Base-by-base conservation (phyloP, 768 basidiomycete species). In the Agaricus bisporus region DNA sequence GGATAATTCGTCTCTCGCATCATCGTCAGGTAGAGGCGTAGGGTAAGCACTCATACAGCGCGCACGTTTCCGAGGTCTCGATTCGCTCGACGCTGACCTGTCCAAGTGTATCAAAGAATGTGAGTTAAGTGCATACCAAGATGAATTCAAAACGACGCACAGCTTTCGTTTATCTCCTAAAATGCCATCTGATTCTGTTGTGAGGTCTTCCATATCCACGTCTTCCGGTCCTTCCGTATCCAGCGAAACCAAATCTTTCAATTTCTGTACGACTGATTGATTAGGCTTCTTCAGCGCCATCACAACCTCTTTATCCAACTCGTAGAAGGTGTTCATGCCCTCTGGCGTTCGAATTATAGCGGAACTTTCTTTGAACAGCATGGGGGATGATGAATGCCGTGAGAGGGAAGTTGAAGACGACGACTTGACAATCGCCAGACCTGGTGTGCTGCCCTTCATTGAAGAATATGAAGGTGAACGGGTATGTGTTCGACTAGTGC, bases 261-360 rank as follows among this genome's bases (percentile, higher is more conserved):
- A 58, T 56, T 62, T 63, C n/a, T 71, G 63, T 15, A 64, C 46
- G 4, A 69, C 47, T 9, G 37, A 54, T 20, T 48, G 56, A 53
- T 56, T 58, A 15, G 60, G 55, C 48, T 60, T 54, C 41, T 35
- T 54, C 15, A 51, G 44, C 5, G 60, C 47, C 5, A 55, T 48
- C 12, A 76, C 73, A 11, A 85, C 62, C 15, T 78, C 78, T 9
- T 55, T 63, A 56, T 90, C 86, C 6, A 92, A 71, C 46, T 80
- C 72, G 25, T 66, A 66, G 60, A 92, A 91, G 49, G 71, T 59
- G 2, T 73, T 64, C 91, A 95, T 95, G n/a, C 83, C 83, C 54
- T 82, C 76, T 0, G 81, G 72, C 0, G 88, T 87, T 15, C 91
- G 84, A 11, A 79, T 63, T 12, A 92, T 77, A 0, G 88, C 88